Conservation (phyloP, 2,329 filamentous ascomycete genomes). For the Chaetomium sp. region DNA sequence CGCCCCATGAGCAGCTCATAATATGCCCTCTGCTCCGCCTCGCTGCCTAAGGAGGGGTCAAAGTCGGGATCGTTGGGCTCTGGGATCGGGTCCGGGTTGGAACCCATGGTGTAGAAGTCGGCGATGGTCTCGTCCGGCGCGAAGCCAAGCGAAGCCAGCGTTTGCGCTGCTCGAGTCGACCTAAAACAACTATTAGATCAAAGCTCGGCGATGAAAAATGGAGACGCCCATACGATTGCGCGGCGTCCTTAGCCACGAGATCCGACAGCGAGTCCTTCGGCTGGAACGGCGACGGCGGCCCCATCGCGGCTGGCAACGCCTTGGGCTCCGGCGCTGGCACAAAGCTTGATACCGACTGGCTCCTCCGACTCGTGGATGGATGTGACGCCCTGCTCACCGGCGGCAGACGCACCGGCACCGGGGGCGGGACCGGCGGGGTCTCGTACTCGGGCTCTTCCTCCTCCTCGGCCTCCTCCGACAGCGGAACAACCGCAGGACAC, state of each 20-base stretch:
- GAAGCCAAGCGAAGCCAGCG: constrained; percentile 43
- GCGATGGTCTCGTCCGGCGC: constrained; percentile 43
- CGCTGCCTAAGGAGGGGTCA: constrained; percentile 38
- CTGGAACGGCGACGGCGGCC: constrained; percentile 14
- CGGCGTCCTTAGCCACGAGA: constrained; percentile 42
- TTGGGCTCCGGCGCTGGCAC: constrained; percentile 16
- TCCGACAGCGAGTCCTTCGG: constrained; percentile 39
- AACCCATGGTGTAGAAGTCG: constrained; percentile 44
- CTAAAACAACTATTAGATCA: constrained; percentile 27
- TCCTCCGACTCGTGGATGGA: constrained; percentile 15
- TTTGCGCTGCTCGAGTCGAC: constrained; percentile 41
- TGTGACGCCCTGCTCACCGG: constrained; percentile 25
- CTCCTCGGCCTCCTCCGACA: constrained; percentile 24
- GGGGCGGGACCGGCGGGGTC: background rate
- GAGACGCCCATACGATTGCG: constrained; percentile 38
- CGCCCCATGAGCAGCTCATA: constrained; percentile 45
- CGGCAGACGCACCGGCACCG: constrained; percentile 11
- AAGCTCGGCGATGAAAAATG: background rate
- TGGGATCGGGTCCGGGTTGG: constrained; percentile 40
- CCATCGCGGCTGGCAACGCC: background rate
- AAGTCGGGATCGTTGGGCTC: constrained; percentile 33
- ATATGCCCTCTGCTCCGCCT: constrained; percentile 43
- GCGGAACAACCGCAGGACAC: background rate
- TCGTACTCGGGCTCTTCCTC: constrained; percentile 24
- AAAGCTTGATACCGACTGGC: constrained; percentile 24